Conservation (phyloP, 2,329 filamentous ascomycete species). For the Trichoderma gracile region DNA sequence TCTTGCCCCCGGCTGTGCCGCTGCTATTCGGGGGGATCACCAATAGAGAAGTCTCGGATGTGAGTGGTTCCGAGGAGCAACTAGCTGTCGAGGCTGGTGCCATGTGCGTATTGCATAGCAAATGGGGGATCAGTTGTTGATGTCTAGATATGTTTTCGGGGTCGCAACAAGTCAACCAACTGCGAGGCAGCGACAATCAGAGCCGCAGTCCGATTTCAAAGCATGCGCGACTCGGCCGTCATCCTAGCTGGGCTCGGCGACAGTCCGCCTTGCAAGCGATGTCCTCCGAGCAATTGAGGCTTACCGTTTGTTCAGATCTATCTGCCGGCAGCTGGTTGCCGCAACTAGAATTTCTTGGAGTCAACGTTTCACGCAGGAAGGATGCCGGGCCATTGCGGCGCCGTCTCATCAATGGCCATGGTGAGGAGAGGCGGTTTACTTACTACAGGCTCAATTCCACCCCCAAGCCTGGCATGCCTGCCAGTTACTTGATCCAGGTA, state of each 20-base stretch:
- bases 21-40: slow-evolving; percentile 7
- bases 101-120: slow-evolving; percentile 5
- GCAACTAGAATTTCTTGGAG: background rate
- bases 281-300: background rate
- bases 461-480: no score
- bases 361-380: background rate
- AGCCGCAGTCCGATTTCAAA: slow-evolving; percentile 3
- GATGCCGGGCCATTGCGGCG: background rate
- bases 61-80: slow-evolving; percentile 1
- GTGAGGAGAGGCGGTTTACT: no score
- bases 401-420: background rate
- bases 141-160: background rate
- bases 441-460: no score
- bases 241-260: background rate
- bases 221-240: background rate
- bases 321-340: background rate
- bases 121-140: background rate
- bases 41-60: background rate
- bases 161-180: background rate
- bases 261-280: background rate
- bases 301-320: background rate
- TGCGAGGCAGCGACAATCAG: background rate
- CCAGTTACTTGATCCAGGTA: no score
- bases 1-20: slow-evolving; percentile 6
- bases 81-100: slow-evolving; percentile 12